A percentile compares a stretch with the other conserved stretches of the same genome.
These are phyloP conservation scores for Jamesozyma hellenica DNA, from an alignment of 805 yeast genomes.

Conservation along the genomic window DNA sequence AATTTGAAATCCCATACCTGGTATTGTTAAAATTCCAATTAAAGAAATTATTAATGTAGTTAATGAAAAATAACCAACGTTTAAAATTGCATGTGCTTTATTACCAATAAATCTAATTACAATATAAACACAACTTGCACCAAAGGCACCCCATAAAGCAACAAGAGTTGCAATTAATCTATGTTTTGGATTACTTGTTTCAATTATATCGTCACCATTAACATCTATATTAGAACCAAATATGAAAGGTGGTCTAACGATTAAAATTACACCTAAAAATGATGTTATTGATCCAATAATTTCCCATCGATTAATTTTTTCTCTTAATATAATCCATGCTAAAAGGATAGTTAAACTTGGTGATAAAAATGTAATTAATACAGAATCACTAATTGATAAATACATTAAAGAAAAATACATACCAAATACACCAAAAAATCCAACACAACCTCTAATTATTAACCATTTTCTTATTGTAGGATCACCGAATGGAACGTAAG, in stretches of 20 bases:
- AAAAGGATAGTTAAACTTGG: constrained; percentile 70
- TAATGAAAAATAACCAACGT: constrained; percentile 69
- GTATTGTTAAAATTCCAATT: constrained; percentile 42
- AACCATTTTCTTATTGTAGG: constrained; percentile 43
- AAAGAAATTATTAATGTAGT: constrained; percentile 47
- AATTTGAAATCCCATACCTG: constrained; percentile 47
- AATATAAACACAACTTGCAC: constrained; percentile 62
- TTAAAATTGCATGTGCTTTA: constrained; percentile 67
- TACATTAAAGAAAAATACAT: constrained; percentile 66
- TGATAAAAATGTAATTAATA: constrained; percentile 64
- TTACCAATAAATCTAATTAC: constrained; percentile 66
- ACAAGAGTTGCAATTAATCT: constrained; percentile 54
- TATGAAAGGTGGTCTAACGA: constrained; percentile 71
- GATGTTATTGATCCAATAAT: constrained; percentile 61
- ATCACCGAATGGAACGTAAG: constrained; percentile 65
- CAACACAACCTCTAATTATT: constrained; percentile 55
- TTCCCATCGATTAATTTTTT: constrained; percentile 56
- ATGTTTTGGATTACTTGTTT: constrained; percentile 42
- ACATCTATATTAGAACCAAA: constrained; percentile 35
- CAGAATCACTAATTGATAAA: constrained; percentile 70
- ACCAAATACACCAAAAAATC: constrained; percentile 74
- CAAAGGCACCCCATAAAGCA: constrained; percentile 58
- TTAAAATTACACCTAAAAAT: constrained; percentile 63
- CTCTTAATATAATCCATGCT: constrained; percentile 60
- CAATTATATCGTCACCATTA: constrained; percentile 22